Percentiles rank a stretch among this genome's conserved stretches.
These are phyloP conservation scores for Talaromyces islandicus DNA, from an alignment of 2,329 filamentous ascomycete species.

Conservation along the genomic window DNA sequence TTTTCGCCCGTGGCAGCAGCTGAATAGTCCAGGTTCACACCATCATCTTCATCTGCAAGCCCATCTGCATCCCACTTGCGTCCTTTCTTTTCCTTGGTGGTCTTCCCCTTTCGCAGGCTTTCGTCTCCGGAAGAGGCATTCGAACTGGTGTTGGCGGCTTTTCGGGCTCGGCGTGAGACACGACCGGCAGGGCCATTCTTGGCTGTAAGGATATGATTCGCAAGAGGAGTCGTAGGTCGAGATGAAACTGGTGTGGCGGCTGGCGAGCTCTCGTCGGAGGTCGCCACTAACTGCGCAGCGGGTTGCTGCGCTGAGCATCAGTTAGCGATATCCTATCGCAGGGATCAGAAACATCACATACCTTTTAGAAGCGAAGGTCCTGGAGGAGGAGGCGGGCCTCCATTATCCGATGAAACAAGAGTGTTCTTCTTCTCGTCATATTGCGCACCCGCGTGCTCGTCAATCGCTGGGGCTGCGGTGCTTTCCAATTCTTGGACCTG, in stretches of 20 bases:
- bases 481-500: constrained; percentile 70
- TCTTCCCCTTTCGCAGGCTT: constrained; percentile 53
- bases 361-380: constrained; percentile 48
- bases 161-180: constrained; percentile 73
- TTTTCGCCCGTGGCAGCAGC: constrained; percentile 53
- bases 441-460: constrained; percentile 30
- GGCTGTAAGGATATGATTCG: constrained; percentile 62
- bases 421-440: constrained; percentile 39
- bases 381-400: constrained; percentile 46
- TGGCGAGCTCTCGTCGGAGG: constrained; percentile 64
- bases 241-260: constrained; percentile 68
- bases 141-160: constrained; percentile 49
- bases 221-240: constrained; percentile 67
- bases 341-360: constrained; percentile 14
- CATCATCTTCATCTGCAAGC: constrained; percentile 73
- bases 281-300: constrained; percentile 36
- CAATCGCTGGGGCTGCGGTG: constrained; percentile 30
- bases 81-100: constrained; percentile 65
- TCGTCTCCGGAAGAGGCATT: constrained; percentile 78
- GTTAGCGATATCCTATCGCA: constrained; percentile 17
- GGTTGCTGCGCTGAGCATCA: constrained; percentile 34
- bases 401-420: constrained; percentile 44
- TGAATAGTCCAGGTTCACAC: constrained; percentile 87
- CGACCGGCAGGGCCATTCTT: constrained; percentile 71
- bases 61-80: constrained; percentile 92